phyloP scores from a whole-genome alignment of 2,329 filamentous ascomycete genomes.

The Aspergillus bombycis region DNA sequence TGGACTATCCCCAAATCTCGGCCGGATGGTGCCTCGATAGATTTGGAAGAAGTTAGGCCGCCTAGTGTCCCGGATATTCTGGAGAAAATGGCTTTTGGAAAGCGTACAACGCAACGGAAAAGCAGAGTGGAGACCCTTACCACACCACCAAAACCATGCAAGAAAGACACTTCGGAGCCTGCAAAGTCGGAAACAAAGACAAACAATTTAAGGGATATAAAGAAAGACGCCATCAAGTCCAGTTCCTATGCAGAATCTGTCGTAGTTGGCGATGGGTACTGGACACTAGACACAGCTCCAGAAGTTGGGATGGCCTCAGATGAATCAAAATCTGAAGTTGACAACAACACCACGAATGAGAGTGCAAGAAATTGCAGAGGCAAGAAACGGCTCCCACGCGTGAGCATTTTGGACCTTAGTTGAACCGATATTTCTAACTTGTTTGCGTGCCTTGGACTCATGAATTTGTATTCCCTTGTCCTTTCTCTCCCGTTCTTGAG shows the following conservation, averaged over 20 bases:
- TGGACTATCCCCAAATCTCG: not conserved
- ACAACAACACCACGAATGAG: not conserved
- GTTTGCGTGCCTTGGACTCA: not conserved
- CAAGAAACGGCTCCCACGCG: slow-evolving; percentile 36
- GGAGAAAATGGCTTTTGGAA: not conserved
- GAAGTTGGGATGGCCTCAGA: slow-evolving; percentile 10
- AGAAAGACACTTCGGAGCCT: not conserved
- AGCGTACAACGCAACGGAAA: not conserved
- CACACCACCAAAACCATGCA: not conserved
- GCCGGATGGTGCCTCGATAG: not conserved
- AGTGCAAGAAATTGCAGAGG: slow-evolving; percentile 17
- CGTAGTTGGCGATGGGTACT: slow-evolving; percentile 15
- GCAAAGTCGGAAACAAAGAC: not conserved
- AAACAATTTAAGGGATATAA: not conserved
- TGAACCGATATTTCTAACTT: slow-evolving; percentile 19
- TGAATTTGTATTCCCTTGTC: not conserved
- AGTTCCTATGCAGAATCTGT: slow-evolving; percentile 19
- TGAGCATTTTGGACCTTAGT: slow-evolving; percentile 36
- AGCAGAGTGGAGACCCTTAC: not conserved
- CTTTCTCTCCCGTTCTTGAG: not conserved
- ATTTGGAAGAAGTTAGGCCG: not conserved
- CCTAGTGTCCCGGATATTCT: slow-evolving; percentile 1
- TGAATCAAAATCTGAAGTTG: not conserved
- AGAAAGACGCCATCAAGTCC: not conserved
- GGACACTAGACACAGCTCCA: slow-evolving; percentile 13